phyloP scores from a whole-genome alignment of 805 yeast species.

The Kockiozyma suomiensis region DNA sequence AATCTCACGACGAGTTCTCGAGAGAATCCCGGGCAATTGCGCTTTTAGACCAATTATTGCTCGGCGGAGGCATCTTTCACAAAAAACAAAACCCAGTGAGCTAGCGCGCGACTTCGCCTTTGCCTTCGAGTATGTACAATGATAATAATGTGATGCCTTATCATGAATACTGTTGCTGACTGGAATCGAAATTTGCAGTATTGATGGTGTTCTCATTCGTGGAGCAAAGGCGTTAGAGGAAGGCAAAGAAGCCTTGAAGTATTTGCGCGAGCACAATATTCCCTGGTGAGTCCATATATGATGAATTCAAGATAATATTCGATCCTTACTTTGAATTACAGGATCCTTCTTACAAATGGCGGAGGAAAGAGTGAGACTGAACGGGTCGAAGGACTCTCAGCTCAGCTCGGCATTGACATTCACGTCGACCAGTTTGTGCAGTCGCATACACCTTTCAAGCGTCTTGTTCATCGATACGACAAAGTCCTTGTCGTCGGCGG shows the following conservation, averaged over 20 bases:
- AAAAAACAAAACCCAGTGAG: background rate
- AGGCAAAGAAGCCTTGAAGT: slow-evolving; percentile 62
- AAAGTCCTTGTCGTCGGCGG: slow-evolving; percentile 88
- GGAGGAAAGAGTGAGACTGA: slow-evolving; percentile 74
- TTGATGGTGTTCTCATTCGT: slow-evolving; percentile 85
- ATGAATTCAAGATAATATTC: slow-evolving; percentile 51
- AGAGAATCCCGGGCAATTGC: background rate
- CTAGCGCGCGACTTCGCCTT: slow-evolving; percentile 26
- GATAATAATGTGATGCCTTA: background rate
- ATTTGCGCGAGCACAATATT: slow-evolving; percentile 55
- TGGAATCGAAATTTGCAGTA: slow-evolving; percentile 44
- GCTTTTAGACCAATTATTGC: background rate
- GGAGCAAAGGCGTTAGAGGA: slow-evolving; percentile 68
- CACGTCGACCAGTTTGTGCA: slow-evolving; percentile 71
- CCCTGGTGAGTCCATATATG: slow-evolving; percentile 65
- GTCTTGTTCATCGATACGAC: slow-evolving; percentile 54
- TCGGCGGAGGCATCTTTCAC: slow-evolving; percentile 2
- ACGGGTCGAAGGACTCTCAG: slow-evolving; percentile 58
- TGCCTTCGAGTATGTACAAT: slow-evolving; percentile 25
- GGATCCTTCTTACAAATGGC: slow-evolving; percentile 84
- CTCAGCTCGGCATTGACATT: slow-evolving; percentile 50
- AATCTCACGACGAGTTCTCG: background rate
- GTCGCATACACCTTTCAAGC: slow-evolving; percentile 83
- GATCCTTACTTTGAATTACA: slow-evolving; percentile 53
- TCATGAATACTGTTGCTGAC: no score